phyloP scores from a whole-genome alignment of 2,329 filamentous ascomycete genomes.

The Colletotrichum magnum region DNA sequence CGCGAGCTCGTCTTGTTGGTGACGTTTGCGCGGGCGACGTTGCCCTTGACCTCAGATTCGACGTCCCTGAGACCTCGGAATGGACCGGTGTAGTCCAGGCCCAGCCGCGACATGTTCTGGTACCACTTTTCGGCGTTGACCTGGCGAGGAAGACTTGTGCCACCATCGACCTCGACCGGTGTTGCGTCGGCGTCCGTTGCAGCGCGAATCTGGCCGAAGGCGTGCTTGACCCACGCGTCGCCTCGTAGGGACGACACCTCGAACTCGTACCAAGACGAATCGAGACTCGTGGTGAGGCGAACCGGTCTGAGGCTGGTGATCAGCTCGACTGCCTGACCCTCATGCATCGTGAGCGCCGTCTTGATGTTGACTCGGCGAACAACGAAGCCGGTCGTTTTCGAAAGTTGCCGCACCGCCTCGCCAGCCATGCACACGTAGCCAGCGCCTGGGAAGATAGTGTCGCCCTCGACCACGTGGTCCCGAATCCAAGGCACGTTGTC shows the following conservation, averaged over 20 bases:
- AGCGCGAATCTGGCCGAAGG: conserved; percentile 1
- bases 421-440: conserved; percentile 33
- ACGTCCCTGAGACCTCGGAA: conserved; percentile 42
- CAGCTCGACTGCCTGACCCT: conserved; percentile 47
- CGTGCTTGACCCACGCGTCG: conserved; percentile 28
- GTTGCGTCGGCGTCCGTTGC: neutral
- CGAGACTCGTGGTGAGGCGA: conserved; percentile 44
- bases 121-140: conserved; percentile 45
- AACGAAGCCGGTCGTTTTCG: conserved; percentile 41
- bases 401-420: conserved; percentile 28
- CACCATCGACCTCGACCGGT: neutral
- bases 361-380: conserved; percentile 48
- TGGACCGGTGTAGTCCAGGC: conserved; percentile 48
- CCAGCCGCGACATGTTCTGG: conserved; percentile 44
- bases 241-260: conserved; percentile 47
- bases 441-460: conserved; percentile 15
- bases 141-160: conserved; percentile 39
- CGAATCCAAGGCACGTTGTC: conserved; percentile 27
- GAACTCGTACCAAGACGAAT: conserved; percentile 51
- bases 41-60: conserved; percentile 10
- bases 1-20: neutral
- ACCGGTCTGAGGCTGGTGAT: conserved; percentile 48
- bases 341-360: conserved; percentile 49
- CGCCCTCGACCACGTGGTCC: conserved; percentile 21
- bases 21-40: conserved; percentile 10